Conservation (phyloP, 805 yeast genomes). For the Suhomyces xylopsoci region DNA sequence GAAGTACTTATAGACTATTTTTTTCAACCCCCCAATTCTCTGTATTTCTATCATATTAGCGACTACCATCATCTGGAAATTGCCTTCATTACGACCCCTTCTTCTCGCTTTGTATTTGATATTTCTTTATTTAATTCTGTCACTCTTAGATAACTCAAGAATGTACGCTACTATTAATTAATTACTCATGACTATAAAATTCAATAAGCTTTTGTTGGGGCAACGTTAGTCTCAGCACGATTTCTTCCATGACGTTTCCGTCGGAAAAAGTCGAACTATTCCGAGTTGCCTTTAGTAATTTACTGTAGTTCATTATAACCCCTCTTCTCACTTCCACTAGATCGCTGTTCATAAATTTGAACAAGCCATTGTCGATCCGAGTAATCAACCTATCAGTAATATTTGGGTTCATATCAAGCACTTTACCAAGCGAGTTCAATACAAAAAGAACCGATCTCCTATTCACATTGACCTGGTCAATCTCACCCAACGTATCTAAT, state of each 20-base stretch:
- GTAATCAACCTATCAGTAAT: slow-evolving; percentile 17
- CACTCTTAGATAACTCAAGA: not conserved
- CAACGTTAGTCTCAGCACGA: slow-evolving; percentile 36
- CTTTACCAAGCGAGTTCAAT: slow-evolving; percentile 24
- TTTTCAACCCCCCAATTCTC: not conserved
- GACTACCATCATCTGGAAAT: not conserved
- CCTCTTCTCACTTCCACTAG: slow-evolving; percentile 37
- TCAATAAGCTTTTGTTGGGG: slow-evolving; percentile 49
- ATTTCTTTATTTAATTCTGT: not conserved
- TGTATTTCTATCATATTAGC: not conserved
- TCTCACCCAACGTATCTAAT: slow-evolving; percentile 12
- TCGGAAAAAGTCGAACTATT: slow-evolving; percentile 11
- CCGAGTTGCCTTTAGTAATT: slow-evolving; percentile 21
- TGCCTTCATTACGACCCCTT: not conserved
- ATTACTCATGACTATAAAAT: slow-evolving; percentile 32
- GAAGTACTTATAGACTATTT: not conserved
- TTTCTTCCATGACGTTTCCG: slow-evolving; percentile 17
- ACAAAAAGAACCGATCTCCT: slow-evolving; percentile 15
- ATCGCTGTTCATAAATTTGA: slow-evolving; percentile 23
- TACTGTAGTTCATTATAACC: slow-evolving; percentile 39
- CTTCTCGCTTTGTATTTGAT: not conserved
- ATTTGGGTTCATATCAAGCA: slow-evolving; percentile 17
- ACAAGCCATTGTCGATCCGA: slow-evolving; percentile 29
- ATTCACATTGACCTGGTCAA: not conserved
- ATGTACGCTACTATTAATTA: not conserved